A percentile compares a stretch with the other conserved stretches of the same genome.
Evolutionary conservation across 2,329 filamentous ascomycete species (phyloP).

Genomic region (Aspergillus brasiliensis): DNA sequence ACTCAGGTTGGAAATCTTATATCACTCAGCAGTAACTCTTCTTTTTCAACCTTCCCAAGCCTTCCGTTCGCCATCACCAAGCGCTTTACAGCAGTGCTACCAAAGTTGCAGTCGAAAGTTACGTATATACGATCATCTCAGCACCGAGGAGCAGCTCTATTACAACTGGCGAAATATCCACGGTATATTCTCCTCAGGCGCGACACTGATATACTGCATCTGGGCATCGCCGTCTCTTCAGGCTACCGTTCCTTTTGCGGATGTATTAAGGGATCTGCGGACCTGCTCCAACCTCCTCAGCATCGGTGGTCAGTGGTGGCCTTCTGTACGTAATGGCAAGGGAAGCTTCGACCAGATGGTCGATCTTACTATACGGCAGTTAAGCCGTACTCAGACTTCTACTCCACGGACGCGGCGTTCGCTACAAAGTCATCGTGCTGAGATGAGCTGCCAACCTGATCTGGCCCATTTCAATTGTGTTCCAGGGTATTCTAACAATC

Average conservation of each 20-base stretch:
- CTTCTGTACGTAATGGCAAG: constrained; percentile 36
- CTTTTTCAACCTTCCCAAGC: constrained; percentile 43
- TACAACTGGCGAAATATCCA: constrained; percentile 43
- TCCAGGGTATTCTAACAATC: neutral
- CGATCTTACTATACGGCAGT: constrained; percentile 28
- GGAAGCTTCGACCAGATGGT: constrained; percentile 35
- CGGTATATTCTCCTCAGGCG: constrained; percentile 41
- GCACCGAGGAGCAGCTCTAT: constrained; percentile 33
- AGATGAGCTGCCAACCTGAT: neutral
- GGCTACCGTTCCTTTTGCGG: constrained; percentile 23
- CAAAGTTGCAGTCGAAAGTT: constrained; percentile 28
- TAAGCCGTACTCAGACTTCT: constrained; percentile 15
- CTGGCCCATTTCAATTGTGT: neutral
- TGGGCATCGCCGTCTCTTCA: constrained; percentile 38
- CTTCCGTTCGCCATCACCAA: constrained; percentile 31
- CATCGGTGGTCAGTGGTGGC: constrained; percentile 47
- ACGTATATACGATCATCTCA: constrained; percentile 36
- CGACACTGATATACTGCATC: constrained; percentile 43
- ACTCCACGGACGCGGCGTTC: neutral
- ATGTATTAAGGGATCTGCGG: constrained; percentile 29
- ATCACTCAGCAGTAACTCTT: constrained; percentile 37
- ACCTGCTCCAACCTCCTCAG: constrained; percentile 41
- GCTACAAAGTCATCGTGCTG: neutral
- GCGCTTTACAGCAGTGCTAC: constrained; percentile 35
- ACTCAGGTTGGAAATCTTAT: constrained; percentile 35